phyloP scores from a whole-genome alignment of 495 filamentous ascomycete genomes.

The Aspergillus asperescens region DNA sequence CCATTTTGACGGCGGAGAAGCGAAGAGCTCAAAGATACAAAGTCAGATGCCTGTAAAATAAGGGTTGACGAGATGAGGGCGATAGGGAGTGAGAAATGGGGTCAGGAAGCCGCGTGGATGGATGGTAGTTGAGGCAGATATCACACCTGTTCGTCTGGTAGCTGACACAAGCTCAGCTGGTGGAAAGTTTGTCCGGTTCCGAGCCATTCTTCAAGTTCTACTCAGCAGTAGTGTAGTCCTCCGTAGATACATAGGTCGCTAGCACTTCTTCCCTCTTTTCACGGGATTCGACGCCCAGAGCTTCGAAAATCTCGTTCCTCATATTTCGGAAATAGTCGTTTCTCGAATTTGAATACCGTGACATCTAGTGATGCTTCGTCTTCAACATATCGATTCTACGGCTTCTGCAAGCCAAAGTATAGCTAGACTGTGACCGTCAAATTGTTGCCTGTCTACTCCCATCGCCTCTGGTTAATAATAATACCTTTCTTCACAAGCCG shows the following conservation, averaged over 20 bases:
- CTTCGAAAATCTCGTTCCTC: too few relatives aligned
- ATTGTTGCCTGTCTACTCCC: too few relatives aligned
- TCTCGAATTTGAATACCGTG: too few relatives aligned
- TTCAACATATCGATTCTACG: too few relatives aligned
- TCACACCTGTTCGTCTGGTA: slow-evolving; percentile 25
- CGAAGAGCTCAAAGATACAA: not conserved
- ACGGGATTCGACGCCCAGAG: too few relatives aligned
- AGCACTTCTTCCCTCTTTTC: not conserved
- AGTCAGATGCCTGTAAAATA: not conserved
- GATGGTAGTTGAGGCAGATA: slow-evolving; percentile 24
- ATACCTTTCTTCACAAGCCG: too few relatives aligned
- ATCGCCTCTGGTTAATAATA: too few relatives aligned
- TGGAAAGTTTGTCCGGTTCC: slow-evolving; percentile 34
- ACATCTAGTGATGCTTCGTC: too few relatives aligned
- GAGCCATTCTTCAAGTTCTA: not conserved
- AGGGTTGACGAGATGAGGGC: not conserved
- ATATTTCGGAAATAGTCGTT: too few relatives aligned
- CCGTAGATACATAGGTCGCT: not conserved
- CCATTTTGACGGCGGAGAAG: slow-evolving; percentile 58
- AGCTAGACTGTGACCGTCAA: too few relatives aligned
- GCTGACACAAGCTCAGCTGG: slow-evolving; percentile 43
- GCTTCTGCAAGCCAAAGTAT: too few relatives aligned
- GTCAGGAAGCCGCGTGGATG: slow-evolving; percentile 10
- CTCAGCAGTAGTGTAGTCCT: not conserved
- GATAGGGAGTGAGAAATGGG: slow-evolving; percentile 6